Percentiles rank a stretch among this genome's conserved stretches.
These are phyloP conservation scores for Curvularia verruculosa DNA, from an alignment of 2,329 filamentous ascomycete genomes.

Conservation along the genomic window DNA sequence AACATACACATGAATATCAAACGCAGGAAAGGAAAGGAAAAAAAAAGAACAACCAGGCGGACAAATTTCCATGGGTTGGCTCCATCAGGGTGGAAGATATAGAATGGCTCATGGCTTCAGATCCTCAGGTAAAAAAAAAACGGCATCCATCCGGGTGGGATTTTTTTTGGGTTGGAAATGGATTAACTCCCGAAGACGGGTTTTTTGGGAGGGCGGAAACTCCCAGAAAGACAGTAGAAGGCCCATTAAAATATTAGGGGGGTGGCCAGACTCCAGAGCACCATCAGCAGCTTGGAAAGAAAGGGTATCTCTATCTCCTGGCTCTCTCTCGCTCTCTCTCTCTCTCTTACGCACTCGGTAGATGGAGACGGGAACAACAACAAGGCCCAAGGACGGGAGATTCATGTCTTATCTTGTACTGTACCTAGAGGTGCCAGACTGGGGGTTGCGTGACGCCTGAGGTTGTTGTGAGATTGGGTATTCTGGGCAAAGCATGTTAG, in stretches of 20 bases:
- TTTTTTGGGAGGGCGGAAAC: background rate
- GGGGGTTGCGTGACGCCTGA: slow-evolving; percentile 32
- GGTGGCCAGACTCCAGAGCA: slow-evolving; percentile 39
- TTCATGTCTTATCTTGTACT: slow-evolving; percentile 37
- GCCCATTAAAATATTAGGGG: slow-evolving; percentile 35
- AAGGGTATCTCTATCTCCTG: slow-evolving; percentile 46
- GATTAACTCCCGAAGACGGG: slow-evolving; percentile 29
- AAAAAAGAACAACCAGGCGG: slow-evolving; percentile 18
- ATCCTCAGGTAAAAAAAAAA: slow-evolving; percentile 24
- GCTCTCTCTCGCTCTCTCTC: no score
- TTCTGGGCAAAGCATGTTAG: slow-evolving; percentile 37
- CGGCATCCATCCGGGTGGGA: slow-evolving; percentile 30
- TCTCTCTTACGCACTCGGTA: no score
- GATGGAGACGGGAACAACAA: slow-evolving; percentile 40
- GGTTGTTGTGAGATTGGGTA: slow-evolving; percentile 42
- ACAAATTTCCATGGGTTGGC: slow-evolving; percentile 21
- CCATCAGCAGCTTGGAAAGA: slow-evolving; percentile 36
- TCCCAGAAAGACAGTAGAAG: slow-evolving; percentile 31
- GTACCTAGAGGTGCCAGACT: slow-evolving; percentile 30
- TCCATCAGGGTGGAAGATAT: slow-evolving; percentile 17
- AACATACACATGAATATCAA: slow-evolving; percentile 27
- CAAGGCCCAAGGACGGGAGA: slow-evolving; percentile 33
- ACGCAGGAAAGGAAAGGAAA: slow-evolving; percentile 19
- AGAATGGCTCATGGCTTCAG: slow-evolving; percentile 23
- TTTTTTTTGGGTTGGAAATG: slow-evolving; percentile 33